phyloP scores from a whole-genome alignment of 495 filamentous ascomycete species.

The Cenococcum geophilum region DNA sequence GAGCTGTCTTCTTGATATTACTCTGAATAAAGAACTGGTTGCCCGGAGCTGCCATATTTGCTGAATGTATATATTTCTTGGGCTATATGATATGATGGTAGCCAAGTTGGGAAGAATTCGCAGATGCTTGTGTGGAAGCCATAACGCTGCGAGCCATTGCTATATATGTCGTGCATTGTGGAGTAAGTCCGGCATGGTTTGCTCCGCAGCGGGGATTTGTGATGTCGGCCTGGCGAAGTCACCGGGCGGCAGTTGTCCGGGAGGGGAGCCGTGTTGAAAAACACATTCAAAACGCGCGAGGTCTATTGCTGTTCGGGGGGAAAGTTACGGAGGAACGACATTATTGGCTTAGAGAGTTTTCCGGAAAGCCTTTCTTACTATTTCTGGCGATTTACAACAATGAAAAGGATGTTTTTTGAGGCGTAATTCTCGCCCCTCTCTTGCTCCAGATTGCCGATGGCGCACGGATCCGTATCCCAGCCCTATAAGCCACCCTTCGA shows the following conservation, averaged over 20 bases:
- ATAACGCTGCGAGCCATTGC: neutral
- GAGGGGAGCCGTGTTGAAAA: neutral
- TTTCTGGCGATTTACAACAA: too few relatives aligned
- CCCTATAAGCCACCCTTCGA: too few relatives aligned
- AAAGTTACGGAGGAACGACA: too few relatives aligned
- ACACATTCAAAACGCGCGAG: too few relatives aligned
- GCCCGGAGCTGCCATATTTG: constrained; percentile 32
- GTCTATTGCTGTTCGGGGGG: too few relatives aligned
- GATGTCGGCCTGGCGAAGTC: neutral
- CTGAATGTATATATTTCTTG: constrained; percentile 8
- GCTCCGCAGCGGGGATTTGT: neutral
- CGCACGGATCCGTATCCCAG: too few relatives aligned
- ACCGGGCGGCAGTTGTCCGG: neutral
- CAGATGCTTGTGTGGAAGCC: neutral
- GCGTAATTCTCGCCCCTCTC: too few relatives aligned
- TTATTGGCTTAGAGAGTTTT: too few relatives aligned
- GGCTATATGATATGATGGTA: neutral
- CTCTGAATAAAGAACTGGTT: constrained; percentile 38
- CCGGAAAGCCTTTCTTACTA: too few relatives aligned
- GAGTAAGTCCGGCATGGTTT: neutral
- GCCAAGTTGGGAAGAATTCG: neutral
- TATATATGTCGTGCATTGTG: neutral
- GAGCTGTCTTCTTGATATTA: constrained; percentile 40
- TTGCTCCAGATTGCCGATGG: too few relatives aligned
- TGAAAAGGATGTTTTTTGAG: too few relatives aligned